These are phyloP conservation scores for Fraxinus dipetala DNA, from an alignment of 305 asterid genomes.

Conservation along the genomic window DNA sequence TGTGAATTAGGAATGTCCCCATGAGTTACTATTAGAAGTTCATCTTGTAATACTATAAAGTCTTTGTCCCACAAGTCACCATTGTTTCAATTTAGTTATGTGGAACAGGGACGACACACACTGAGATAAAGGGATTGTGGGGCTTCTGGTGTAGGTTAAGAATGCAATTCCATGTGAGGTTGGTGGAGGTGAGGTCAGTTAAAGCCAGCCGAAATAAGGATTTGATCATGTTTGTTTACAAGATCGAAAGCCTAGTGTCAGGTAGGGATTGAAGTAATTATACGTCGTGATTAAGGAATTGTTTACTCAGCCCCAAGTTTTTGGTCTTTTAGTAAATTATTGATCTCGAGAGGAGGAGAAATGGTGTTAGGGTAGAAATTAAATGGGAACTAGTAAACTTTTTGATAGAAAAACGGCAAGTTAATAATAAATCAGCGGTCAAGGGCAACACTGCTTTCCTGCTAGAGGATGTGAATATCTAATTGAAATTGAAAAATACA, in stretches of 20 bases:
- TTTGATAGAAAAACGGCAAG: not conserved
- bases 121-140: not conserved
- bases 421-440: not conserved
- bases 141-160: not conserved
- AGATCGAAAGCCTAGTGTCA: not conserved
- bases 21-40: not conserved
- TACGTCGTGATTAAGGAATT: not conserved
- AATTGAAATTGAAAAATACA: not conserved
- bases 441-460: not conserved
- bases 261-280: not conserved
- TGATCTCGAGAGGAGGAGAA: not conserved
- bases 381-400: not conserved
- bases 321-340: not conserved
- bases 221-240: not conserved
- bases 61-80: not conserved
- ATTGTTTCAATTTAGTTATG: not conserved
- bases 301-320: not conserved
- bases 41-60: not conserved
- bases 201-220: not conserved
- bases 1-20: not conserved
- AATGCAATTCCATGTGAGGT: not conserved
- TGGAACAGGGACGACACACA: not conserved
- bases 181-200: not conserved
- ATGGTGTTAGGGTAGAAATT: not conserved
- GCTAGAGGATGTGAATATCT: not conserved